Evolutionary conservation across 2,329 filamentous ascomycete species (phyloP).

Genomic region (Plenodomus biglobosus): DNA sequence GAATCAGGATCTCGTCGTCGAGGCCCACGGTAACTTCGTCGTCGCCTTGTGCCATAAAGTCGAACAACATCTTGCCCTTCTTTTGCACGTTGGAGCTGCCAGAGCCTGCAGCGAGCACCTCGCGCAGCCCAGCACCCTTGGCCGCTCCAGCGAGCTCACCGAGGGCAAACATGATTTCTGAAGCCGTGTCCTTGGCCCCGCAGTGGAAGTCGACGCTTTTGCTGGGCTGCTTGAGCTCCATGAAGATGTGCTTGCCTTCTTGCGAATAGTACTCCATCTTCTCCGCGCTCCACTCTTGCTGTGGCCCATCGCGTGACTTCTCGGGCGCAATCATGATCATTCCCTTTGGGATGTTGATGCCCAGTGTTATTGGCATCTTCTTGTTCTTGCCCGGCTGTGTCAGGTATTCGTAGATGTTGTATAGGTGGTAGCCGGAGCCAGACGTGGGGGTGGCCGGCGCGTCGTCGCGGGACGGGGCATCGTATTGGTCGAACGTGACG

Average conservation of each 20-base stretch:
- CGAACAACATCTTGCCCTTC: conserved; percentile 85
- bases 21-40: conserved; percentile 92
- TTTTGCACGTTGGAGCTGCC: conserved; percentile 64
- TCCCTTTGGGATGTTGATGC: conserved; percentile 87
- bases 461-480: conserved; percentile 45
- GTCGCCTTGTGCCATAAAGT: conserved; percentile 94
- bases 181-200: conserved; percentile 92
- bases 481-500: conserved; percentile 47
- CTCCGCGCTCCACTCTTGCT: conserved; percentile 91
- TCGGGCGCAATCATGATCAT: conserved; percentile 90
- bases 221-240: conserved; percentile 87
- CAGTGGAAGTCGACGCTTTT: conserved; percentile 97
- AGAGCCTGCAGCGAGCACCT: conserved; percentile 80
- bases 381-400: conserved; percentile 96
- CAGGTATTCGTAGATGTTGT: conserved; percentile 97
- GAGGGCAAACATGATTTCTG: conserved; percentile 85
- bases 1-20: conserved; percentile 85
- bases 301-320: conserved; percentile 76
- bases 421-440: conserved; percentile 85
- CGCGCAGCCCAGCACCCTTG: conserved; percentile 77
- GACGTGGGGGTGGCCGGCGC: conserved; percentile 48
- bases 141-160: conserved; percentile 87
- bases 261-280: conserved; percentile 97
- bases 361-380: conserved; percentile 96
- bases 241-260: conserved; percentile 95